phyloP scores from a whole-genome alignment of 2,329 filamentous ascomycete species.

The Stemphylium beticola region DNA sequence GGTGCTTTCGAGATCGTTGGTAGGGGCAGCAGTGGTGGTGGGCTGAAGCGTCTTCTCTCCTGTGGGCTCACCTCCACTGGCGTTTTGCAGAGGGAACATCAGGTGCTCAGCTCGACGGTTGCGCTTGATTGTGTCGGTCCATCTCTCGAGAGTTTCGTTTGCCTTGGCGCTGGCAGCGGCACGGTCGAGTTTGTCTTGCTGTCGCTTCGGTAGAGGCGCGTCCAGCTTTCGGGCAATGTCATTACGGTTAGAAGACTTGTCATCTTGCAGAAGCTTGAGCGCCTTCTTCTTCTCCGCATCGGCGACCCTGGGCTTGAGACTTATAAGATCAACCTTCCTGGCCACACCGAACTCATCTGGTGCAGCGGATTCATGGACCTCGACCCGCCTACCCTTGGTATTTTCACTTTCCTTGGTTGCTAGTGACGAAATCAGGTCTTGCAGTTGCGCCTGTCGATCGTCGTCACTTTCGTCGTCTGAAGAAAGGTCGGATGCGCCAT shows the following conservation, averaged over 20 bases:
- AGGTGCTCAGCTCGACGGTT: conserved; percentile 92
- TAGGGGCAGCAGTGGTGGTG: conserved; percentile 63
- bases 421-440: conserved; percentile 73
- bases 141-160: conserved; percentile 86
- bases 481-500: conserved; percentile 58
- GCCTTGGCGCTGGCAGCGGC: conserved; percentile 85
- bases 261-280: conserved; percentile 74
- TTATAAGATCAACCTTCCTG: conserved; percentile 74
- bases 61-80: conserved; percentile 64
- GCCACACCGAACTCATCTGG: conserved; percentile 66
- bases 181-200: conserved; percentile 85
- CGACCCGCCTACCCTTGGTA: conserved; percentile 43
- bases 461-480: conserved; percentile 55
- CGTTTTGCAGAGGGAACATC: conserved; percentile 81
- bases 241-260: conserved; percentile 63
- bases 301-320: conserved; percentile 74
- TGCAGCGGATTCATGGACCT: conserved; percentile 65
- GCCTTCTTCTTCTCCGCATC: conserved; percentile 80
- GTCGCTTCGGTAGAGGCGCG: conserved; percentile 81
- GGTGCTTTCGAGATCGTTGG: conserved; percentile 82
- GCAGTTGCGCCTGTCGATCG: conserved; percentile 67
- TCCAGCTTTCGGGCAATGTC: conserved; percentile 73
- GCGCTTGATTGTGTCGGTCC: conserved; percentile 93
- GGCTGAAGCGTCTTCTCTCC: conserved; percentile 71
- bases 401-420: conserved; percentile 50